Conservation (phyloP, 2,329 filamentous ascomycete species). For the Cladosporium sp. region DNA sequence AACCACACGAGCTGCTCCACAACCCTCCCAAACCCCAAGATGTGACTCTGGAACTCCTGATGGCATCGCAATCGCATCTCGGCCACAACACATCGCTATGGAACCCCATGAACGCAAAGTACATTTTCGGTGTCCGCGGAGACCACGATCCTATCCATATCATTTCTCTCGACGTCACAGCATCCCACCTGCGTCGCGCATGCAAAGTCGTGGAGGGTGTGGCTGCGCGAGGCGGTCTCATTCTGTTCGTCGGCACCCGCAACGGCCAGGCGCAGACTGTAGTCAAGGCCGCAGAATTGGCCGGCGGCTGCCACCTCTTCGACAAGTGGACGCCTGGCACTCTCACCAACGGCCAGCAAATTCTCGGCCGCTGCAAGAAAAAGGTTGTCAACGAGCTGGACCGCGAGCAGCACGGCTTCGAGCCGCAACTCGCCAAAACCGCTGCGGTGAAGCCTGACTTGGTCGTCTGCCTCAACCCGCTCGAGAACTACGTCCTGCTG, state of each 20-base stretch:
- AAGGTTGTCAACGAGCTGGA: slow-evolving; percentile 78
- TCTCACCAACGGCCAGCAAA: slow-evolving; percentile 89
- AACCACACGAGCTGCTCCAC: slow-evolving; percentile 61
- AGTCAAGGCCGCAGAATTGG: slow-evolving; percentile 72
- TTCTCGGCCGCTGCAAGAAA: slow-evolving; percentile 65
- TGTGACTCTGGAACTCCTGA: slow-evolving; percentile 83
- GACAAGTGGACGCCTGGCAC: slow-evolving; percentile 87
- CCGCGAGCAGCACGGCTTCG: slow-evolving; percentile 58
- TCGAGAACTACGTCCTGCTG: slow-evolving; percentile 86
- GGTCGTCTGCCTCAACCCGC: slow-evolving; percentile 85
- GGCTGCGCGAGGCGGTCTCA: slow-evolving; percentile 72
- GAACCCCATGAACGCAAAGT: slow-evolving; percentile 90
- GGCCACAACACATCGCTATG: slow-evolving; percentile 87
- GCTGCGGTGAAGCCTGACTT: slow-evolving; percentile 77
- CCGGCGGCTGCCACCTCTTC: slow-evolving; percentile 81
- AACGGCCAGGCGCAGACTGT: slow-evolving; percentile 76
- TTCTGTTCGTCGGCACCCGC: slow-evolving; percentile 87
- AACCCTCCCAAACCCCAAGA: slow-evolving; percentile 74
- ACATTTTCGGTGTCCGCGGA: slow-evolving; percentile 86
- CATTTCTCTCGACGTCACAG: slow-evolving; percentile 84
- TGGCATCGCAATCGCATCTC: slow-evolving; percentile 82
- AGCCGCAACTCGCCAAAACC: slow-evolving; percentile 58
- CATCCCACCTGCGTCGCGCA: slow-evolving; percentile 83
- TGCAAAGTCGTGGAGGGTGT: slow-evolving; percentile 90
- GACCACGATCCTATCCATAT: slow-evolving; percentile 63